Base-by-base conservation (phyloP, 2,329 filamentous ascomycete genomes). In the Beauveria australis region DNA sequence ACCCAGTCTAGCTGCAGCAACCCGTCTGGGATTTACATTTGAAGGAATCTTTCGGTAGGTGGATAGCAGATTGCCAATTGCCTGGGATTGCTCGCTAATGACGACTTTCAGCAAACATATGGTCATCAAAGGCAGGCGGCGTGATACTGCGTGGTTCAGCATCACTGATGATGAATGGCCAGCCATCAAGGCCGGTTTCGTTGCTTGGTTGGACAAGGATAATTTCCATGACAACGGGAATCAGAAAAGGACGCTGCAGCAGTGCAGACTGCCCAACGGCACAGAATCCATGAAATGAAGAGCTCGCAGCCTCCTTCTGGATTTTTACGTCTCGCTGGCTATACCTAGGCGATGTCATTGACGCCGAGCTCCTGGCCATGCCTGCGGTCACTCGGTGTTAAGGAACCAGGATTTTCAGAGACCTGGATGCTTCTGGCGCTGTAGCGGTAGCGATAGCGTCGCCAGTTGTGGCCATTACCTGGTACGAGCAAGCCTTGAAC, bases 61-160 rank as follows among this genome's bases (percentile, higher is more conserved):
- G 1, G 18, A 53, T 56, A n/a, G 2, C 16, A 18, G 18, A n/a
- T 22, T 10, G 5, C 12, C 5, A 2, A 14, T 1, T 33, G 14
- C 43, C 0, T 5, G 14, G 14, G 6, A 14, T 16, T 12, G 2
- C 14, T 56, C 26, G 19, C 18, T 64, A n/a, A 56, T 14, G 6
- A 7, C 2, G 3, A 0, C 22, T 19, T 19, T 12, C 55, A 74
- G 73, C 58, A 81, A 85, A 63, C 84, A 88, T 67, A 78, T 86
- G 78, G 75, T 88, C 33, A 66, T 81, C 8, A 84, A 82, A 64
- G 84, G 83, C 0, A 72, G 77, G 24, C 78, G 73, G 57, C 72
- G 86, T 48, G 85, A 88, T 67, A 84, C 84, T 0, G 76, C 79
- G 3, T 88, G 83, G 82, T 83, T 78, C 60, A 80, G 82, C 24